Conservation (phyloP, 441 rosid species). For the Aleurites moluccanus region DNA sequence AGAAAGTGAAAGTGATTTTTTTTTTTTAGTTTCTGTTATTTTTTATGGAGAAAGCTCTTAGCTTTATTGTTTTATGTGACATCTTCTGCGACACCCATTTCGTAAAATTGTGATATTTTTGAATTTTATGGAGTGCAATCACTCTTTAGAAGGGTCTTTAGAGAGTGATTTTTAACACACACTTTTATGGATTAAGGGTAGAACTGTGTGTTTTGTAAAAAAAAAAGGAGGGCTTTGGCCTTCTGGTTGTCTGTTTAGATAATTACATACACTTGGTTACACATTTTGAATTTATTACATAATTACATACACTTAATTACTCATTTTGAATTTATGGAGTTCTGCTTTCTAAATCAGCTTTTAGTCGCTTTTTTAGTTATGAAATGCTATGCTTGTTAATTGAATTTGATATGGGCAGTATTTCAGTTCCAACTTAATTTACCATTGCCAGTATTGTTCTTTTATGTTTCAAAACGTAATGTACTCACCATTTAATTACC, state of each 20-base stretch:
- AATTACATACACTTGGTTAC: not conserved
- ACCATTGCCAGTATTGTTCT: not conserved
- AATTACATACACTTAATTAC: not conserved
- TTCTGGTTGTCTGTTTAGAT: not conserved
- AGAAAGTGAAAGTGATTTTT: constrained; percentile 4
- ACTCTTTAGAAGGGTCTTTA: not conserved
- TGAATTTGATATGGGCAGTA: not conserved
- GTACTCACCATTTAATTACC: not conserved
- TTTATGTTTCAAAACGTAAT: not conserved
- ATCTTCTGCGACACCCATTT: constrained; percentile 8
- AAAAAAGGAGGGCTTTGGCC: not conserved
- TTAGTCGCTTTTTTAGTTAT: not conserved
- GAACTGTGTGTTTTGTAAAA: not conserved
- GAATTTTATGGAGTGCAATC: not conserved
- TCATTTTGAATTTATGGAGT: not conserved
- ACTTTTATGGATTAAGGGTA: not conserved
- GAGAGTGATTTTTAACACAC: not conserved
- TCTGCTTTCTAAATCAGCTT: not conserved
- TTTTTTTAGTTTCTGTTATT: not conserved
- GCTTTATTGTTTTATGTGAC: constrained; percentile 1
- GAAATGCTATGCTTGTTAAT: not conserved
- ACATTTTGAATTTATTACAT: not conserved
- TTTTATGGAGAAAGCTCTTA: not conserved
- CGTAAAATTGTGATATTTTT: not conserved
- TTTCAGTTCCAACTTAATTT: not conserved